These are phyloP conservation scores for Diaporthe sp. DNA, from an alignment of 2,329 filamentous ascomycete species.

Conservation along the genomic window DNA sequence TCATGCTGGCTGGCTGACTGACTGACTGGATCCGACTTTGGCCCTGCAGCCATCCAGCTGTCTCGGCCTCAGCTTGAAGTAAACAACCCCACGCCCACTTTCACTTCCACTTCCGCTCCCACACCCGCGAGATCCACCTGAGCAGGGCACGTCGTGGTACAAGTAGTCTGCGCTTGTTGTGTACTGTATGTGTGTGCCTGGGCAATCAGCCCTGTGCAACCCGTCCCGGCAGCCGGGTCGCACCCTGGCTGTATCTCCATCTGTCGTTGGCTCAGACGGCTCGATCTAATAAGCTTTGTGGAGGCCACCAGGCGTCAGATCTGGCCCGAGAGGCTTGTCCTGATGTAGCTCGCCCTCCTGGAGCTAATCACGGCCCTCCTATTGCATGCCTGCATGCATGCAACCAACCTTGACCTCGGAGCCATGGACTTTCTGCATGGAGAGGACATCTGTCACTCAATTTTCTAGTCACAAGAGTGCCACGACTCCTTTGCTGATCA, in stretches of 20 bases:
- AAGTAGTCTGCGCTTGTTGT: no score
- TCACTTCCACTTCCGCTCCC: neutral
- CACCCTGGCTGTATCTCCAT: neutral
- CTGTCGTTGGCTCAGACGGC: neutral
- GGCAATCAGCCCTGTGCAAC: conserved; percentile 19
- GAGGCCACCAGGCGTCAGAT: conserved; percentile 3
- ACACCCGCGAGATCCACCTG: neutral
- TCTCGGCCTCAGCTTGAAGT: neutral
- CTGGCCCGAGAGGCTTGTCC: conserved; percentile 18
- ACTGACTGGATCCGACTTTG: neutral
- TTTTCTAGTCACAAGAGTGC: neutral
- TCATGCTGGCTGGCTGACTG: neutral
- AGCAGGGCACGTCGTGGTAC: neutral
- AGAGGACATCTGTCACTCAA: neutral
- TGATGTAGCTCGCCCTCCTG: neutral
- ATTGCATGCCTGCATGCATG: neutral
- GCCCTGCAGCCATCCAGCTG: neutral
- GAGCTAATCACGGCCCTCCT: neutral
- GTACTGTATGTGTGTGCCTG: neutral
- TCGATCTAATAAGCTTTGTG: conserved; percentile 19
- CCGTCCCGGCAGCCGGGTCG: conserved; percentile 11
- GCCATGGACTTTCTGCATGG: neutral
- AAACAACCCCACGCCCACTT: neutral
- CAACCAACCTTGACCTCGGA: conserved; percentile 1
- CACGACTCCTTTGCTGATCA: neutral